A percentile compares a stretch with the other conserved stretches of the same genome.
Evolutionary conservation across 768 basidiomycete genomes (phyloP).

Genomic region (Termitomyces sp.): DNA sequence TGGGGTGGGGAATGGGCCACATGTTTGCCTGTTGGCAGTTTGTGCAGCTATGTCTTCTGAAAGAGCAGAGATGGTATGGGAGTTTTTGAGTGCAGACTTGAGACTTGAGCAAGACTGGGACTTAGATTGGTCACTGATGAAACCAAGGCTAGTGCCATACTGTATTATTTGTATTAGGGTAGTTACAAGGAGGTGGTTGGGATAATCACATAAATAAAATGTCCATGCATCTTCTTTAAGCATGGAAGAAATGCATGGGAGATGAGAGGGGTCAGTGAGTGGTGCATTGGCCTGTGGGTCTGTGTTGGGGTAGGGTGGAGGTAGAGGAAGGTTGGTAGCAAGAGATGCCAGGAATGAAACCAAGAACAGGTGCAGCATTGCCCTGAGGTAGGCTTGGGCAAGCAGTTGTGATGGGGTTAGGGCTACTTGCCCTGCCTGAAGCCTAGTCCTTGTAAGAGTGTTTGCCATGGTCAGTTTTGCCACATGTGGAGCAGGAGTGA

Average conservation of each 20-base stretch:
- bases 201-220: neutral
- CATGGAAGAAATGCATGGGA: neutral
- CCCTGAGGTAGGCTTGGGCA: neutral
- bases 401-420: neutral
- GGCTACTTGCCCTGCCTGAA: neutral
- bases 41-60: neutral
- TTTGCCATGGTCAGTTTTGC: neutral
- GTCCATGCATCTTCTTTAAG: neutral
- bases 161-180: neutral
- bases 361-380: neutral
- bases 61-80: neutral
- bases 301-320: neutral
- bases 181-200: neutral
- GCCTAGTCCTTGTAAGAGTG: neutral
- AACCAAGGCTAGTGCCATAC: neutral
- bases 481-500: neutral
- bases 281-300: neutral
- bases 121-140: neutral
- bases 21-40: neutral
- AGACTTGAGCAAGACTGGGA: neutral
- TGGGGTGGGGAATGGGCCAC: neutral
- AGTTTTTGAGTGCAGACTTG: neutral
- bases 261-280: neutral
- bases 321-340: neutral
- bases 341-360: neutral